These are phyloP conservation scores for Passalora sequoiae DNA, from an alignment of 2,329 filamentous ascomycete species.

Conservation along the genomic window DNA sequence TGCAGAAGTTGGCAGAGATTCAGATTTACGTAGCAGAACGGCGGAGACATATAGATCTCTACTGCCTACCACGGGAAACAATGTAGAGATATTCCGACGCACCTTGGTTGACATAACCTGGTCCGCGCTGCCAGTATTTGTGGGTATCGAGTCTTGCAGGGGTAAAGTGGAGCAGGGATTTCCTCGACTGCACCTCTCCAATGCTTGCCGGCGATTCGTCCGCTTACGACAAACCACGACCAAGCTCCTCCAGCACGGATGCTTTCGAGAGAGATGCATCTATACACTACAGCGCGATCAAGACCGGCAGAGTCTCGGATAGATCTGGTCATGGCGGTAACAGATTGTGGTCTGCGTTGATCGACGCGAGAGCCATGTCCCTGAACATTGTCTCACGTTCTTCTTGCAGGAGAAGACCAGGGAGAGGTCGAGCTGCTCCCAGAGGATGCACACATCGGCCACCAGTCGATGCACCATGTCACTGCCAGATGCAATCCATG, in stretches of 20 bases:
- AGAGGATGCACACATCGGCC: not conserved
- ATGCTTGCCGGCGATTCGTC: no score
- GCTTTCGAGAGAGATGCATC: no score
- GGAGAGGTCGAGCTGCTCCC: not conserved
- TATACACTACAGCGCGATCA: no score
- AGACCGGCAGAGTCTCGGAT: no score
- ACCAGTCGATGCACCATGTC: not conserved
- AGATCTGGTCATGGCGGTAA: no score
- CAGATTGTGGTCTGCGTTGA: not conserved
- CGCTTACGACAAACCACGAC: no score
- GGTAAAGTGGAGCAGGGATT: no score
- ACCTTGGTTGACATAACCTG: no score
- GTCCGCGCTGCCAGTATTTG: no score
- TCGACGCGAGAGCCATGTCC: not conserved
- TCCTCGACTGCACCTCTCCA: no score
- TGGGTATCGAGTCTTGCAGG: constrained; percentile 4
- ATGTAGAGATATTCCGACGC: not conserved
- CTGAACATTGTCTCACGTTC: not conserved
- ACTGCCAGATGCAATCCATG: not conserved
- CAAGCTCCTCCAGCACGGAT: no score
- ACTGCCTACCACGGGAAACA: constrained; percentile 3
- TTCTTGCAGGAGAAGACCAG: not conserved
- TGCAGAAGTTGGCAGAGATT: constrained; percentile 1
- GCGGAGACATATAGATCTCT: not conserved
- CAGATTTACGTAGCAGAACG: constrained; percentile 1